Conservation (phyloP, 352 stramenopile species). For the Globisporangium ultimum region DNA sequence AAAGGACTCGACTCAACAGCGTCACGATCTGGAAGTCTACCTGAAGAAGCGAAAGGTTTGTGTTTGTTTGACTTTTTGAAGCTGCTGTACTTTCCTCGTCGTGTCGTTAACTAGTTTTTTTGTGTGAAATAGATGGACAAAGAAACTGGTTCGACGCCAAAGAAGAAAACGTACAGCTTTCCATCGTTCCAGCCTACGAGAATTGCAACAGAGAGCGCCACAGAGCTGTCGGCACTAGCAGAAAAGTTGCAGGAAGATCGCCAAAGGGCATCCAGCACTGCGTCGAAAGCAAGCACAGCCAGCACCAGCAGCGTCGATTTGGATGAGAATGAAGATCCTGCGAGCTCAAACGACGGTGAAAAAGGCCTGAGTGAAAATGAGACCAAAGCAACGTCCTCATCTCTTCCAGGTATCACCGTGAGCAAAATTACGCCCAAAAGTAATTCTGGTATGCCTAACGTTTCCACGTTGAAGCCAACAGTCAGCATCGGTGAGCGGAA, state of each 20-base stretch:
- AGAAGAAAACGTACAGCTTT: slow-evolving; percentile 37
- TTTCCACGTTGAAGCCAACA: slow-evolving; percentile 5
- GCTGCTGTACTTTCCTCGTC: not conserved
- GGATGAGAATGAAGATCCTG: slow-evolving; percentile 12
- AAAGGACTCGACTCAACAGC: slow-evolving; percentile 24
- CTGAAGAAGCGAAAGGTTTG: slow-evolving; percentile 52
- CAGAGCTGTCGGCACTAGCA: not conserved
- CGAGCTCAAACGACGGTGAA: not conserved
- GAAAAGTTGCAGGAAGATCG: slow-evolving; percentile 3
- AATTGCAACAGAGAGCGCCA: slow-evolving; percentile 2
- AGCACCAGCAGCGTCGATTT: slow-evolving; percentile 17
- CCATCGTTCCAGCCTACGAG: slow-evolving; percentile 42
- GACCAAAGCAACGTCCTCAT: not conserved
- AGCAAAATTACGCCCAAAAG: slow-evolving; percentile 5
- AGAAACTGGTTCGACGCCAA: slow-evolving; percentile 37
- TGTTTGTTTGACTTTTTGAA: not conserved
- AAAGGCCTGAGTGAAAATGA: slow-evolving; percentile 5
- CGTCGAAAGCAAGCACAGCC: slow-evolving; percentile 15
- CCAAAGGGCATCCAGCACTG: slow-evolving; percentile 1
- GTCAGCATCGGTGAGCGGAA: slow-evolving; percentile 9
- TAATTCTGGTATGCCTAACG: slow-evolving; percentile 3
- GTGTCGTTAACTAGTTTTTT: no score
- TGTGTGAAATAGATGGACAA: slow-evolving; percentile 22
- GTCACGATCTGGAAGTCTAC: slow-evolving; percentile 35
- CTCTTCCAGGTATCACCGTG: slow-evolving; percentile 4